Evolutionary conservation across 768 basidiomycete genomes (phyloP).

Genomic region (Lanmaoa rubissima): DNA sequence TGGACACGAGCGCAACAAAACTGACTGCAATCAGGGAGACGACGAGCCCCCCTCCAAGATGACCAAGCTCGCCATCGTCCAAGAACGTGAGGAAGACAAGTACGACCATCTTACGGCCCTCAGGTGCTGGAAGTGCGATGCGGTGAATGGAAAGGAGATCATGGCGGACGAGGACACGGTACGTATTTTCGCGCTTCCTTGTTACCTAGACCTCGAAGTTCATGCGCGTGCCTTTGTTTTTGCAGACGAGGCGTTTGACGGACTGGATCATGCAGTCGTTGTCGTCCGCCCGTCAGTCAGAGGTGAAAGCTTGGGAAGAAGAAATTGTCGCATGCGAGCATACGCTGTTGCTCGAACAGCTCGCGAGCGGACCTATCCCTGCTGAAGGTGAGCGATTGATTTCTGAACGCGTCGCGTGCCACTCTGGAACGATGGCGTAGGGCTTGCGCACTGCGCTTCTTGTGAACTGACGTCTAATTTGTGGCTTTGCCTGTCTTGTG

Average conservation of each 20-base stretch:
- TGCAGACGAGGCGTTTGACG: conserved; percentile 53
- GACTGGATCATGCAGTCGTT: conserved; percentile 75
- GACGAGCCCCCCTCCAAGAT: conserved; percentile 87
- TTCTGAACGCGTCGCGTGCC: not conserved
- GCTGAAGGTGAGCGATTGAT: conserved; percentile 20
- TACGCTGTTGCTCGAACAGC: conserved; percentile 54
- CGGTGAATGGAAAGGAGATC: conserved; percentile 45
- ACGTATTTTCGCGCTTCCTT: not conserved
- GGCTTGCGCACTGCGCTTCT: conserved; percentile 74
- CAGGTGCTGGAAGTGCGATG: conserved; percentile 77
- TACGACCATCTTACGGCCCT: conserved; percentile 66
- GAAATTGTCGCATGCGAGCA: conserved; percentile 89
- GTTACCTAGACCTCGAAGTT: not conserved
- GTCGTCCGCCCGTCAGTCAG: conserved; percentile 88
- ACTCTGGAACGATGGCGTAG: conserved; percentile 33
- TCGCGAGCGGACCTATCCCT: conserved; percentile 22
- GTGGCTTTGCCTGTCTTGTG: conserved; percentile 94
- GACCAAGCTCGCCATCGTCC: conserved; percentile 83
- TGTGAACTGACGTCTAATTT: conserved; percentile 91
- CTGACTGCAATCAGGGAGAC: conserved; percentile 47
- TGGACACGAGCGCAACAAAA: too few species aligned
- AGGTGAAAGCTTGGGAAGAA: conserved; percentile 98
- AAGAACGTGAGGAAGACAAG: conserved; percentile 86
- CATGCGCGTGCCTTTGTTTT: not conserved
- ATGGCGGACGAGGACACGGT: conserved; percentile 38